Percentiles rank a stretch among this genome's conserved stretches.
phyloP scores from a whole-genome alignment of 1,284 basidiomycete species.

The Coniferiporia weirii region DNA sequence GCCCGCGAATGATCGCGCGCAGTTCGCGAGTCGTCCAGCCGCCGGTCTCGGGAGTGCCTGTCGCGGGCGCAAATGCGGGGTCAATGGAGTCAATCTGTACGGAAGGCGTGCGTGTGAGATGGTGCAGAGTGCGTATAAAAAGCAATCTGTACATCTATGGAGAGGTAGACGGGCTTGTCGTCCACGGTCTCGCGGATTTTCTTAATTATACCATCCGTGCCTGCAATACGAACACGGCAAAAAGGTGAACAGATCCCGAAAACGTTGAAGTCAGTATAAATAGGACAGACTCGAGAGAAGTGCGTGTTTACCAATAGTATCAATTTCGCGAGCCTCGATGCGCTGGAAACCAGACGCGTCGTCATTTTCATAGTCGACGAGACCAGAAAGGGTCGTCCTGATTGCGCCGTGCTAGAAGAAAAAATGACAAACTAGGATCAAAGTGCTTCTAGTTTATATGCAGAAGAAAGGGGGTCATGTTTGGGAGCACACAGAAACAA shows the following conservation, averaged over 20 bases:
- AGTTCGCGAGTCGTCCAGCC: constrained; percentile 77
- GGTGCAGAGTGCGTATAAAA: constrained; percentile 19
- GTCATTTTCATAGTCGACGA: constrained; percentile 68
- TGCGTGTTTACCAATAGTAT: constrained; percentile 51
- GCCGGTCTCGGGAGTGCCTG: constrained; percentile 66
- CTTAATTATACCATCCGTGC: constrained; percentile 62
- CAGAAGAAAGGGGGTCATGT: constrained; percentile 19
- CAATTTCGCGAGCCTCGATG: constrained; percentile 74
- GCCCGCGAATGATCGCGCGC: constrained; percentile 65
- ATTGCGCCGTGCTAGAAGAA: constrained; percentile 69
- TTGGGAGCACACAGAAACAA: constrained; percentile 25
- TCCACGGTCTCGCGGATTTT: constrained; percentile 69
- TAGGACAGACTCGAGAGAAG: not conserved
- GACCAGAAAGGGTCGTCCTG: constrained; percentile 65
- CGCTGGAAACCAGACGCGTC: constrained; percentile 62
- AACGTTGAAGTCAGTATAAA: not conserved
- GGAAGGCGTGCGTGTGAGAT: not conserved
- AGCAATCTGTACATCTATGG: constrained; percentile 49
- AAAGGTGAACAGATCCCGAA: constrained; percentile 14
- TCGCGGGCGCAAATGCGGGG: constrained; percentile 75
- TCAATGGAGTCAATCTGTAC: constrained; percentile 66
- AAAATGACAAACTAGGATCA: constrained; percentile 66
- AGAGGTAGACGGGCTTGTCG: constrained; percentile 62
- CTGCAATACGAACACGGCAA: constrained; percentile 29
- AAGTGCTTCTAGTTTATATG: constrained; percentile 30